These are phyloP conservation scores for Candida glucosophila DNA, from an alignment of 1,139 yeast species.

Conservation along the genomic window DNA sequence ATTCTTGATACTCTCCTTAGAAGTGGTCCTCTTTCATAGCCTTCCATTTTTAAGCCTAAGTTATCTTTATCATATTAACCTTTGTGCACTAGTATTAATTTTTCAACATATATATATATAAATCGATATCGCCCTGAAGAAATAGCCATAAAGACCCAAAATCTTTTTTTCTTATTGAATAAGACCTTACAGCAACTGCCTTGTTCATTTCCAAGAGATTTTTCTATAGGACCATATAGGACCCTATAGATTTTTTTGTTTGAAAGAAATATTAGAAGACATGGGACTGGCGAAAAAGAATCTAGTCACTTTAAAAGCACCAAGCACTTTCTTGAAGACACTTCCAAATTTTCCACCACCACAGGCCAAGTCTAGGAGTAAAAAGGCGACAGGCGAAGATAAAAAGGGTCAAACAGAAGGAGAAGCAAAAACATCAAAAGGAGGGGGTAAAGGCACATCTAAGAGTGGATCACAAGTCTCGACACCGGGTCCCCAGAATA, in stretches of 20 bases:
- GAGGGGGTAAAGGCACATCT: slow-evolving; percentile 4
- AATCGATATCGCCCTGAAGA: too few species aligned
- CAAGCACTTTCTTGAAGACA: slow-evolving; percentile 20
- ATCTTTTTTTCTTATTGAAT: too few species aligned
- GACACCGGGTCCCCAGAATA: slow-evolving; percentile 21
- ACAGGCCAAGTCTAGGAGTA: slow-evolving; percentile 20
- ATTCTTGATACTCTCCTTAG: slow-evolving; percentile 25
- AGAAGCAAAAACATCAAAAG: not conserved
- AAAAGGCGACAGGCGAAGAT: slow-evolving; percentile 22
- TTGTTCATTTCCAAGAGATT: too few species aligned
- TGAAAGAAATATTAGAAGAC: too few species aligned
- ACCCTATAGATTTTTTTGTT: too few species aligned
- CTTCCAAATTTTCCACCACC: slow-evolving; percentile 30
- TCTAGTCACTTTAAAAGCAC: slow-evolving; percentile 25
- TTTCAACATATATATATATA: too few species aligned
- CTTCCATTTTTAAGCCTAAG: slow-evolving; percentile 1
- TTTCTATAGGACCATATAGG: too few species aligned
- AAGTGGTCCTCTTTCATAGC: slow-evolving; percentile 2
- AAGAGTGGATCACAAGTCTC: slow-evolving; percentile 6
- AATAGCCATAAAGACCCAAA: too few species aligned
- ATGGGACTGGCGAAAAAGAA: slow-evolving; percentile 28
- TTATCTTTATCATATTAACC: too few species aligned
- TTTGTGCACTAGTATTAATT: too few species aligned
- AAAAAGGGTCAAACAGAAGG: slow-evolving; percentile 14
- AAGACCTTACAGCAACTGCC: too few species aligned